Percentiles rank a stretch among this genome's conserved stretches.
These are phyloP conservation scores for Hanseniaspora hatyaiensis DNA, from an alignment of 805 yeast species.

Conservation along the genomic window DNA sequence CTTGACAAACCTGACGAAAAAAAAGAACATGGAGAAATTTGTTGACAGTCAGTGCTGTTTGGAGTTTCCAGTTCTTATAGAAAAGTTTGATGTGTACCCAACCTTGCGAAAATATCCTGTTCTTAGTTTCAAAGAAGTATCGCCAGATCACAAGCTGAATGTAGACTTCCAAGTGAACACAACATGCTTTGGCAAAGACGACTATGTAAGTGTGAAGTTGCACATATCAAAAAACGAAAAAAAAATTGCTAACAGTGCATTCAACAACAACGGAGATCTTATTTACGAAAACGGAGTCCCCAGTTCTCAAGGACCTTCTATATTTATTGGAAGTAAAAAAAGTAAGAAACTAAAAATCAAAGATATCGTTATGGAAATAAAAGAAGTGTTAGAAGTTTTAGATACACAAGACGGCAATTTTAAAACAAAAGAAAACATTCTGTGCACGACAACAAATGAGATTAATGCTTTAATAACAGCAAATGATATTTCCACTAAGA, in stretches of 20 bases:
- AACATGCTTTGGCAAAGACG: slow-evolving; percentile 50
- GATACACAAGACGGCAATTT: slow-evolving; percentile 32
- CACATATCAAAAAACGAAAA: slow-evolving; percentile 34
- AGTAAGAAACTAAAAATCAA: slow-evolving; percentile 32
- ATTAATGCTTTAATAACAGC: slow-evolving; percentile 25
- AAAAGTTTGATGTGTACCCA: slow-evolving; percentile 47
- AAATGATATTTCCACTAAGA: slow-evolving; percentile 24
- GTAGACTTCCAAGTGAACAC: slow-evolving; percentile 39
- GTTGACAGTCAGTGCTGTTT: slow-evolving; percentile 12
- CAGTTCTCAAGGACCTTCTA: slow-evolving; percentile 3
- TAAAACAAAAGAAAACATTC: slow-evolving; percentile 36
- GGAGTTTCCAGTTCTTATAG: slow-evolving; percentile 43
- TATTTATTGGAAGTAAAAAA: slow-evolving; percentile 19
- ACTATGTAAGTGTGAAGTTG: slow-evolving; percentile 33
- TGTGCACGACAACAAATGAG: slow-evolving; percentile 30
- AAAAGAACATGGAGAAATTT: slow-evolving; percentile 23
- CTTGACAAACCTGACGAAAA: slow-evolving; percentile 16
- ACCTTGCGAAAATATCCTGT: slow-evolving; percentile 46
- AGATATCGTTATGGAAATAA: slow-evolving; percentile 37
- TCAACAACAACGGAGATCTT: slow-evolving; percentile 14
- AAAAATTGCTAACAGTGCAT: slow-evolving; percentile 17
- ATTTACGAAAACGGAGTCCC: slow-evolving; percentile 3
- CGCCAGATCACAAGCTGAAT: slow-evolving; percentile 40
- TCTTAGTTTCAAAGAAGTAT: slow-evolving; percentile 33
- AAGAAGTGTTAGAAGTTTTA: slow-evolving; percentile 41